A percentile compares a stretch with the other conserved stretches of the same genome.
Evolutionary conservation across 1,284 basidiomycete species (phyloP).

Genomic region (Mixia osmundae): DNA sequence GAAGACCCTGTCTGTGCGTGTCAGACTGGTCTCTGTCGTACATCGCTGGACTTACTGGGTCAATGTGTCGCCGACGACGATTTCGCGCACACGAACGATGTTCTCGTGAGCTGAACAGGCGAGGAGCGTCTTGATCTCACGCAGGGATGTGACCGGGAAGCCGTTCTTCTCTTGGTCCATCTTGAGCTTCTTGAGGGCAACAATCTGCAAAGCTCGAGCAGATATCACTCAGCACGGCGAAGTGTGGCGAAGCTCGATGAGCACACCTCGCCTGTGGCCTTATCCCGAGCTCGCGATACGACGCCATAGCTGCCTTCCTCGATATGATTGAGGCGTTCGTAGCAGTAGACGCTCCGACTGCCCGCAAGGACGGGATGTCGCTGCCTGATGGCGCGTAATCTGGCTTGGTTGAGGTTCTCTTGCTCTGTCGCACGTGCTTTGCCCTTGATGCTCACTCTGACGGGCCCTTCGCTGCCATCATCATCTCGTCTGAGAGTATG

Average conservation of each 20-base stretch:
- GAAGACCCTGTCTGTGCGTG: slow-evolving; percentile 11
- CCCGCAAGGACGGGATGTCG: slow-evolving; percentile 11
- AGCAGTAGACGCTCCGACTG: slow-evolving; percentile 74
- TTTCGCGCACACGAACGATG: slow-evolving; percentile 81
- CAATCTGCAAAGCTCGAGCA: slow-evolving; percentile 20
- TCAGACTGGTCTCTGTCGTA: not conserved
- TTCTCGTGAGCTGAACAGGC: slow-evolving; percentile 62
- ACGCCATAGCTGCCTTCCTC: slow-evolving; percentile 91
- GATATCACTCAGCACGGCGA: not conserved
- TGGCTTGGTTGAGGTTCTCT: not conserved
- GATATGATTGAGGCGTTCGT: slow-evolving; percentile 87
- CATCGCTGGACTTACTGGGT: slow-evolving; percentile 52
- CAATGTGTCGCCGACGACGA: slow-evolving; percentile 95
- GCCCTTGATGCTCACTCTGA: not conserved
- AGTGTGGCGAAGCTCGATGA: not conserved
- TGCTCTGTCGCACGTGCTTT: not conserved
- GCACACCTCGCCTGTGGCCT: slow-evolving; percentile 60
- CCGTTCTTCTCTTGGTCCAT: slow-evolving; percentile 94
- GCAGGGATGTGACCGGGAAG: slow-evolving; percentile 87
- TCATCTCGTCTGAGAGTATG: too few relatives aligned
- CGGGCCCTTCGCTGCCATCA: too few relatives aligned
- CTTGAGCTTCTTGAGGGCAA: slow-evolving; percentile 94
- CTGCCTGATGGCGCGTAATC: slow-evolving; percentile 4
- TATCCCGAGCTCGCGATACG: slow-evolving; percentile 84
- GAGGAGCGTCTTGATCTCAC: slow-evolving; percentile 89